Evolutionary conservation across 192 early-diverging fungal species (phyloP), one percentile per base, ranked within the genome.

Genomic region (Rhizoclosmatium sp.): DNA sequence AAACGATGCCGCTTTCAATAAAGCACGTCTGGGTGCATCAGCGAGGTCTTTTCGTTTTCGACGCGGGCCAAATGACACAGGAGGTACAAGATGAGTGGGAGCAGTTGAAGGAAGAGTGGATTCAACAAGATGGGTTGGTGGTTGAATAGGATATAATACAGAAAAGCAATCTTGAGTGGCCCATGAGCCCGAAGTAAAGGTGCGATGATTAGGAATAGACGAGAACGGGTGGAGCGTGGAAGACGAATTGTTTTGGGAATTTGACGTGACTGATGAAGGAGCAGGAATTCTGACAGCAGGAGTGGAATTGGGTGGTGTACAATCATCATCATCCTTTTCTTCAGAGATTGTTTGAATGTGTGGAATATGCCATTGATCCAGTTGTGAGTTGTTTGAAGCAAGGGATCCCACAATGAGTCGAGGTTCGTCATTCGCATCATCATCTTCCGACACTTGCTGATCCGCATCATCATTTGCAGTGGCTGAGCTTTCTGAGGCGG

Each of bases 1-100:
- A 19, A 62, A 31, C 4, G 60, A 62, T 19, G 60, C 60, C 4
- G 60, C 60, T 23, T 62, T 62, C 60, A 62, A 62, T 40, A 62
- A 21, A 40, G 60, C 60, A 4, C 23, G 39, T 21, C 60, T 7
- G 7, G 60, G 60, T 7, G 60, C 60, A 62, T 62, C 60, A 7
- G 60, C 9, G 23, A 62, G 60, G 1, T 62, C 21, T 23, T 7
- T 23, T 62, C 60, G 9, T 62, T 31, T 40, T 7, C 0, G 7
- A 21, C 39, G 9, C 4, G 19, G 5, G 7, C 39, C 10, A 9
- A n/a, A n/a, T 9, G 54, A 56, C 19, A 14, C 10, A 56, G 10
- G 19, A n/a, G 54, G 54, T 56, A 56, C 19, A 56, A 56, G 54
- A 56, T 9, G 9, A n/a, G 54, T 56, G 54, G 54, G 9, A n/a